Evolutionary conservation across 805 yeast species (phyloP), one percentile per base, ranked within the genome.

Genomic region (Babjeviella inositovora): DNA sequence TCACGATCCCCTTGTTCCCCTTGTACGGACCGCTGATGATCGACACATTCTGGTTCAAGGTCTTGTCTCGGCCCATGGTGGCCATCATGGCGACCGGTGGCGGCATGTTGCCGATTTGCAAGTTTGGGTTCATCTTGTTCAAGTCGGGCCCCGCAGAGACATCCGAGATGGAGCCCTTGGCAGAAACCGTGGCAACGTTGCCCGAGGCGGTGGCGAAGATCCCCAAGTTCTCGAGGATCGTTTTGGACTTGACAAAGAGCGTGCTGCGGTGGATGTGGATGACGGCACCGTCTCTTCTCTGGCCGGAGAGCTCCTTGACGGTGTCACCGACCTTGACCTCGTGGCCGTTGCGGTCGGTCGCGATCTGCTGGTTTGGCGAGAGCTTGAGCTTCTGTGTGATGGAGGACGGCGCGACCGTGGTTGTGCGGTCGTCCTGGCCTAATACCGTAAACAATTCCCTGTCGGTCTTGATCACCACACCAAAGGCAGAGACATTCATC

Each of bases 21-120:
- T 90, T 90, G 47, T 87, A 82, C 22, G 69, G 70, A 15, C 93
- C 90, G n/a, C 95, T 82, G 39, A 77, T 72, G 23, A 90, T 77
- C 32, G 82, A 69, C 12, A 90, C 95, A 28, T 76, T 75, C 41
- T 81, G 82, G 35, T 81, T 77, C 17, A 90, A 41, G 14, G 92
- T 69, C 22, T 67, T 66, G 45, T 82, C 94, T 34, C 93, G 69
- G 6, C 93, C 94, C 25, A 72, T 68, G 4, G 70, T 58, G 11
- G 57, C 55, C 13, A 57, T 47, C 10, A 31, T 25, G 1, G 73
- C 61, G 13, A 45, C 43, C n/a, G 84, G 77, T 9, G 87, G 72
- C 1, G 62, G 57, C 62, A 52, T 55, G 7, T 32, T 30, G 7
- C 23, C 50, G 34, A 56, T 52, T 53, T 63, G 59, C 37, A 66